phyloP scores from a whole-genome alignment of 805 yeast genomes.

The Kluyveromyces dobzhanskii region DNA sequence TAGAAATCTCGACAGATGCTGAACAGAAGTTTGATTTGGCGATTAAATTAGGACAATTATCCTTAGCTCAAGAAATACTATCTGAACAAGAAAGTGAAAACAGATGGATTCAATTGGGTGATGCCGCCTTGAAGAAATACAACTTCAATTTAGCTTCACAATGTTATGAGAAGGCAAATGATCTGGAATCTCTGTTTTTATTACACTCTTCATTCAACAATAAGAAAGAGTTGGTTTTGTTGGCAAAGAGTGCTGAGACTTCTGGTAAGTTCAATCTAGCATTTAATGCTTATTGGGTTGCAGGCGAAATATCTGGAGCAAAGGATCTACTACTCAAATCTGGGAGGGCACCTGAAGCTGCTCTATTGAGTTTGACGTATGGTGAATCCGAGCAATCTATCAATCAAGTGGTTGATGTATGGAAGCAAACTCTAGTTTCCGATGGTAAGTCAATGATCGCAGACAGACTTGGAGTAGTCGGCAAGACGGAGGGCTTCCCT shows the following conservation, averaged over 20 bases:
- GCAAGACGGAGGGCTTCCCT: constrained; percentile 31
- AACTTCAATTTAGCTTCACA: constrained; percentile 72
- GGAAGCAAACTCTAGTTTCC: constrained; percentile 55
- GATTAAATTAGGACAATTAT: constrained; percentile 61
- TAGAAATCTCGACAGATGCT: constrained; percentile 70
- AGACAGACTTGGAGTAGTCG: constrained; percentile 47
- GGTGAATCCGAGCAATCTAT: constrained; percentile 41
- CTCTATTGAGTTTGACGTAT: constrained; percentile 70
- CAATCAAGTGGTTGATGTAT: constrained; percentile 41
- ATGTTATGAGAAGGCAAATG: constrained; percentile 71
- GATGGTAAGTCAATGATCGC: constrained; percentile 52
- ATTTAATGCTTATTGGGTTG: constrained; percentile 83
- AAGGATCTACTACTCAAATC: constrained; percentile 57
- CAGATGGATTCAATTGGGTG: constrained; percentile 92
- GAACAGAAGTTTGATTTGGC: constrained; percentile 93
- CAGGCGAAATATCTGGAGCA: constrained; percentile 61
- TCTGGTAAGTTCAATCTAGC: constrained; percentile 83
- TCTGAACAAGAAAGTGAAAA: constrained; percentile 44
- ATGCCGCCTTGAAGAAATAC: constrained; percentile 71
- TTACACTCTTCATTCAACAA: constrained; percentile 77
- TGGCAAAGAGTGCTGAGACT: constrained; percentile 61
- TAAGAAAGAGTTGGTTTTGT: constrained; percentile 44
- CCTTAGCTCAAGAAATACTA: constrained; percentile 63
- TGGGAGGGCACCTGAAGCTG: constrained; percentile 75
- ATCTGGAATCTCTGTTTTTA: constrained; percentile 72